These are phyloP conservation scores for Penstemon davidsonii DNA, from an alignment of 257 asterid species.

Conservation along the genomic window DNA sequence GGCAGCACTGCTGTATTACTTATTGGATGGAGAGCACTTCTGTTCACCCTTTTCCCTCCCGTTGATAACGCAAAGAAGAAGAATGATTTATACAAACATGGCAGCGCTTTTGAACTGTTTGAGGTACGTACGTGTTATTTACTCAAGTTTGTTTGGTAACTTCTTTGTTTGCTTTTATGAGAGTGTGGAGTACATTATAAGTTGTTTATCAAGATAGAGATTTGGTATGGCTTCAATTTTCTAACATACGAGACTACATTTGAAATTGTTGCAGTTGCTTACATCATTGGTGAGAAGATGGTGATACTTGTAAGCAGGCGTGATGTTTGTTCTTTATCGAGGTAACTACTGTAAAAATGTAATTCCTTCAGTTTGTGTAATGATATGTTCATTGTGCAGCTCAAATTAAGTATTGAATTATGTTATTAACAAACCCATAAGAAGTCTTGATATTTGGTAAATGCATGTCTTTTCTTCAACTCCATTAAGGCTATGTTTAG, in stretches of 20 bases:
- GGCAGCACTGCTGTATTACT: conserved; percentile 86
- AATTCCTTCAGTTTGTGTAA: conserved; percentile 8
- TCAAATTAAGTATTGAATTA: too few species aligned
- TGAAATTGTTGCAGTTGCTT: conserved; percentile 62
- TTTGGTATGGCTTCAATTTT: background rate
- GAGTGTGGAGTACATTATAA: background rate
- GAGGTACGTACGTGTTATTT: conserved; percentile 46
- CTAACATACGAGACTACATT: conserved; percentile 18
- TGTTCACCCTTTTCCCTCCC: conserved; percentile 49
- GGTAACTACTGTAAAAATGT: conserved; percentile 33
- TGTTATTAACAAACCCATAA: conserved; percentile 3
- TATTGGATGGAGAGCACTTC: conserved; percentile 78
- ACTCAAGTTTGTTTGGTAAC: background rate
- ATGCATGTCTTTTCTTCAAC: too few species aligned
- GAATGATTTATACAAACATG: conserved; percentile 67
- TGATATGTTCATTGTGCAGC: too few species aligned
- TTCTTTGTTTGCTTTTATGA: background rate
- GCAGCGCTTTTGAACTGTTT: conserved; percentile 79
- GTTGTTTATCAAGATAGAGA: too few species aligned
- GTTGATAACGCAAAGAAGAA: conserved; percentile 41
- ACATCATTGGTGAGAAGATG: conserved; percentile 88
- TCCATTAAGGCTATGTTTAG: too few species aligned
- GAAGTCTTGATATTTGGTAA: background rate
- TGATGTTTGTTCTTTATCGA: conserved; percentile 20
- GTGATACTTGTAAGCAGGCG: conserved; percentile 37